Percentiles rank a stretch among this genome's conserved stretches.
These are phyloP conservation scores for Gryganskiella cystojenkinii DNA, from an alignment of 192 early-diverging fungal species.

Conservation along the genomic window DNA sequence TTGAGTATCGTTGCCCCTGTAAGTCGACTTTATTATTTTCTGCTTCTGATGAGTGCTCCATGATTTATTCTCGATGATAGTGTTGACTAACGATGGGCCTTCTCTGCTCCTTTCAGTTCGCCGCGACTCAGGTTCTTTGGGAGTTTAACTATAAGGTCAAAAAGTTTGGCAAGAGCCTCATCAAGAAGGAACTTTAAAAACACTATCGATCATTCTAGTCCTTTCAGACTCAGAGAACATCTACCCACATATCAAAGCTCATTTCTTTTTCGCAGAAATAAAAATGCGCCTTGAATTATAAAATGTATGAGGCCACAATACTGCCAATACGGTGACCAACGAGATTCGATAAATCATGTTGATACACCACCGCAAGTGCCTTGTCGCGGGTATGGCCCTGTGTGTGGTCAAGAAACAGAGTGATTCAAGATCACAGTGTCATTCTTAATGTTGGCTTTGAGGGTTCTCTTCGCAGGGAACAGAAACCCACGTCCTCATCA, in stretches of 20 bases:
- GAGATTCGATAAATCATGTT: too few relatives aligned
- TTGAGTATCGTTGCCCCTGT: conserved; percentile 29
- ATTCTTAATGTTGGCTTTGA: too few relatives aligned
- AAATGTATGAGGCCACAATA: conserved; percentile 33
- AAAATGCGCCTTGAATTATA: not conserved
- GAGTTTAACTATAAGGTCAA: conserved; percentile 34
- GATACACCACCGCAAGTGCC: conserved; percentile 25
- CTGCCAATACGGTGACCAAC: conserved; percentile 23
- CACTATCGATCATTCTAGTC: too few relatives aligned
- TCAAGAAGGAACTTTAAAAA: conserved; percentile 46
- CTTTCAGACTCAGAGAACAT: too few relatives aligned
- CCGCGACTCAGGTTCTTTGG: conserved; percentile 26
- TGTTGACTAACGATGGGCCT: too few relatives aligned
- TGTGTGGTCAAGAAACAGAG: conserved; percentile 25
- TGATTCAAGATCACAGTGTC: not conserved
- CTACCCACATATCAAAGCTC: not conserved
- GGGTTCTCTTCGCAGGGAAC: too few relatives aligned
- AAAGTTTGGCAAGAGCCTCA: conserved; percentile 33
- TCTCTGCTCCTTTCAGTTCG: conserved; percentile 18
- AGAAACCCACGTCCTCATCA: too few relatives aligned
- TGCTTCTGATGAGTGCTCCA: not conserved
- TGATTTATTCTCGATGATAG: too few relatives aligned
- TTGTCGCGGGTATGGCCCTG: conserved; percentile 43
- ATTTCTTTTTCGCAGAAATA: not conserved
- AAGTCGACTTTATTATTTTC: conserved; percentile 6